Conservation (phyloP, 345 rosid genomes). For the Citrus mangshanensis region DNA sequence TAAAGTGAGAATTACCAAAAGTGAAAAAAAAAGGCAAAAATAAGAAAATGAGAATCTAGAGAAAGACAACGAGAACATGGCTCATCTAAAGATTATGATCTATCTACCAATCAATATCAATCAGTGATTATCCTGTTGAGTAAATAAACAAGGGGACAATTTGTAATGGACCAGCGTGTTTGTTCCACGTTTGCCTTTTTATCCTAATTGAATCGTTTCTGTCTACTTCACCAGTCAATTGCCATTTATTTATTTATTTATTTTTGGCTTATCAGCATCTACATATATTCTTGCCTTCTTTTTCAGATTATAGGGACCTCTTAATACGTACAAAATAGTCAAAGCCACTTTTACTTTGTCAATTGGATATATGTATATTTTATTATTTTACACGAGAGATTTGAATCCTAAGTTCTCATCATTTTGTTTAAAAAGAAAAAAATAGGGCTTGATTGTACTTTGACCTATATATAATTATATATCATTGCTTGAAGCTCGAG, state of each 20-base stretch:
- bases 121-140: neutral
- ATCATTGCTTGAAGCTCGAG: no score
- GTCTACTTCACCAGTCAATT: slow-evolving; percentile 8
- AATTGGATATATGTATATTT: no score
- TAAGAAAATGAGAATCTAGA: slow-evolving; percentile 11
- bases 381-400: no score
- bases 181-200: neutral
- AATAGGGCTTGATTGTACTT: no score
- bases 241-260: neutral
- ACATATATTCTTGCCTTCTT: neutral
- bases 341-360: no score
- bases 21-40: neutral
- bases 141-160: slow-evolving; percentile 5
- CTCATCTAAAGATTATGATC: neutral
- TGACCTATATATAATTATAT: no score
- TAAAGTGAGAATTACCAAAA: no score
- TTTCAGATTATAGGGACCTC: neutral
- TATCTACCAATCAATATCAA: no score
- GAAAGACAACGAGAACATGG: neutral
- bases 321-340: neutral
- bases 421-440: no score
- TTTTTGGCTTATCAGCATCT: neutral
- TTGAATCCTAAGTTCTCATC: no score
- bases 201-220: slow-evolving; percentile 14
- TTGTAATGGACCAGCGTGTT: slow-evolving; percentile 16